phyloP scores from a whole-genome alignment of 345 rosid genomes.

The Capsella bursapastoris region DNA sequence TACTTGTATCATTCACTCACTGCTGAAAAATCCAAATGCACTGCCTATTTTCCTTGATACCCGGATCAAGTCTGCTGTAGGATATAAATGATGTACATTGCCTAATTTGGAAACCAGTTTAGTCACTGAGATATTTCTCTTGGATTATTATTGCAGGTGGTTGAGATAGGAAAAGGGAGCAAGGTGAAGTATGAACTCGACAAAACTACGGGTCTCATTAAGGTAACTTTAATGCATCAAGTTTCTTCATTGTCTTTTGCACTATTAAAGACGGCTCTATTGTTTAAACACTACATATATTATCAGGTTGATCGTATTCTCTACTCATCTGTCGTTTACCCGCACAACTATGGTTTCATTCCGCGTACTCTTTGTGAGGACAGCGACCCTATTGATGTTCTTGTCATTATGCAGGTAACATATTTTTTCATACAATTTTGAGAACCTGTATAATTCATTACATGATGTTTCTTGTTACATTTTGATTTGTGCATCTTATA shows the following conservation, averaged over 20 bases:
- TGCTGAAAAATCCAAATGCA: not conserved
- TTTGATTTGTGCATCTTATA: conserved; percentile 9
- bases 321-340: conserved; percentile 97
- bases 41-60: not conserved
- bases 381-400: conserved; percentile 94
- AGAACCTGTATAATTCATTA: not conserved
- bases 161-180: conserved; percentile 94
- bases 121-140: not conserved
- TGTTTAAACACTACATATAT: conserved; percentile 13
- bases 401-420: conserved; percentile 94
- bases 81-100: conserved; percentile 16
- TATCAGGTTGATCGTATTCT: conserved; percentile 87
- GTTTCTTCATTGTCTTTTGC: not conserved
- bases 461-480: conserved; percentile 1
- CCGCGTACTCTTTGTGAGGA: conserved; percentile 99
- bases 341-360: conserved; percentile 98
- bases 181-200: conserved; percentile 99
- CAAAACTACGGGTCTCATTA: conserved; percentile 92
- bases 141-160: conserved; percentile 59
- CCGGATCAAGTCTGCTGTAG: not conserved
- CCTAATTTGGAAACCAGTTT: conserved; percentile 18
- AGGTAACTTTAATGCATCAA: conserved; percentile 52
- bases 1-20: not conserved
- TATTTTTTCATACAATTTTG: not conserved
- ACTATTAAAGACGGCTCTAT: not conserved